Base-by-base conservation (phyloP, 1,284 basidiomycete genomes). In the Sporisorium iseilematis-ciliati region DNA sequence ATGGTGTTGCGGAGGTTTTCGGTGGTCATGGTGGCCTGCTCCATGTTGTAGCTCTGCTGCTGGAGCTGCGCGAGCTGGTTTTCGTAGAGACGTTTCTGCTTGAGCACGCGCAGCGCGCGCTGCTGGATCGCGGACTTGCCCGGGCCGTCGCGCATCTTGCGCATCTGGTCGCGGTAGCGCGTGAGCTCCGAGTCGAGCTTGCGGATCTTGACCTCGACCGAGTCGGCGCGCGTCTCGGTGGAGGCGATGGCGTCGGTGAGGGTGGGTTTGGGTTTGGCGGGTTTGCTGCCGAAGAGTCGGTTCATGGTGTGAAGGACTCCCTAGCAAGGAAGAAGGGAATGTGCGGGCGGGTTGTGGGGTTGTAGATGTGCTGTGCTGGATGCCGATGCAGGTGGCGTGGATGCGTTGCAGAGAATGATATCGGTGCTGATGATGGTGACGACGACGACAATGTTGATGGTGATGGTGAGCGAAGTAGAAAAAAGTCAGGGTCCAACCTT, bases 1-100 rank as follows among this genome's bases (percentile, higher is more conserved):
- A 99, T 99, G n/a, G 97, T 99, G 85, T 98, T 99, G 72, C 94
- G 91, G 78, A 99, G 87, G 86, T 99, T 99, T 87, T 99, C 97
- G 4, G 96, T 98, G 18, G 94, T 92, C 86, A 99, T 91, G 11
- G 92, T 91, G 25, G 96, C 93, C 72, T 94, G 95, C 87, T 99
- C 96, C 94, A 99, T 99, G 87, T 99, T 99, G 88, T 94, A 99
- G 23, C 93, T 92, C 86, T 99, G 97, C 85, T 99, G 97, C 52
- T 92, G 89, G 14, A 99, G 89, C 86, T 97, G 94, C 10, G 90
- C 89, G 40, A 98, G 89, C 86, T 99, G 97, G 16, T 88, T 88
- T 86, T 99, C 97, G 87, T 99, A 96, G 91, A 98, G 91, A 84
- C 91, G 90, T 88, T 95, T 97, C 87, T 99, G 97, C 87, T 95